These are phyloP conservation scores for Ogataea zsoltii DNA, from an alignment of 805 yeast species.

Conservation along the genomic window DNA sequence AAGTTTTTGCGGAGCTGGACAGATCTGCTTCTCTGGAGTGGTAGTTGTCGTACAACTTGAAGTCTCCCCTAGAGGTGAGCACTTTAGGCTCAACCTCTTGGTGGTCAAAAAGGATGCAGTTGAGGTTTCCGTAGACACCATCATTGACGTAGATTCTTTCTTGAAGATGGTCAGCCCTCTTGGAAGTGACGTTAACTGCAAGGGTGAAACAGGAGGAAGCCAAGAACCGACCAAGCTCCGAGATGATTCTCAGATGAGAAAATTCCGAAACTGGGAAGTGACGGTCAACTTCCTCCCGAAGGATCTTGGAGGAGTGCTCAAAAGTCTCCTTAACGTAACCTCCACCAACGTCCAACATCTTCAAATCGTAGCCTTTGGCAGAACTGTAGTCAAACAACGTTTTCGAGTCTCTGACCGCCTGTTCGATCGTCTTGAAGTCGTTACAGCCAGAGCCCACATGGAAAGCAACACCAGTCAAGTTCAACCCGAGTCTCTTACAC, in stretches of 20 bases:
- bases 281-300: slow-evolving; percentile 54
- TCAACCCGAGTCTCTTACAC: slow-evolving; percentile 62
- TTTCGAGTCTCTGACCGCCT: slow-evolving; percentile 74
- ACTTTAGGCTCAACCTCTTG: slow-evolving; percentile 74
- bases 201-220: slow-evolving; percentile 84
- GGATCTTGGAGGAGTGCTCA: slow-evolving; percentile 54
- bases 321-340: slow-evolving; percentile 75
- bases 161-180: slow-evolving; percentile 47
- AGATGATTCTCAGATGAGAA: slow-evolving; percentile 54
- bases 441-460: slow-evolving; percentile 95
- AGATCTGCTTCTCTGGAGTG: slow-evolving; percentile 12
- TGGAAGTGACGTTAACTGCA: slow-evolving; percentile 84
- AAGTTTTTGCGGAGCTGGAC: slow-evolving; percentile 25
- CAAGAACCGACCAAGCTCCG: slow-evolving; percentile 93
- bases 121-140: slow-evolving; percentile 94
- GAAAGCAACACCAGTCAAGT: slow-evolving; percentile 85
- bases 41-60: slow-evolving; percentile 26
- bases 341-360: slow-evolving; percentile 85
- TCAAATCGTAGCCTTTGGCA: slow-evolving; percentile 41
- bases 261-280: slow-evolving; percentile 53
- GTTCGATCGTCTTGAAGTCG: slow-evolving; percentile 62
- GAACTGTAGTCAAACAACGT: slow-evolving; percentile 62
- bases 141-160: slow-evolving; percentile 89
- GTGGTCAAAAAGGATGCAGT: slow-evolving; percentile 91
- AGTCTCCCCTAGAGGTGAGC: slow-evolving; percentile 52